Evolutionary conservation across 192 early-diverging fungal genomes (phyloP).

Genomic region (Gigaspora rosea): DNA sequence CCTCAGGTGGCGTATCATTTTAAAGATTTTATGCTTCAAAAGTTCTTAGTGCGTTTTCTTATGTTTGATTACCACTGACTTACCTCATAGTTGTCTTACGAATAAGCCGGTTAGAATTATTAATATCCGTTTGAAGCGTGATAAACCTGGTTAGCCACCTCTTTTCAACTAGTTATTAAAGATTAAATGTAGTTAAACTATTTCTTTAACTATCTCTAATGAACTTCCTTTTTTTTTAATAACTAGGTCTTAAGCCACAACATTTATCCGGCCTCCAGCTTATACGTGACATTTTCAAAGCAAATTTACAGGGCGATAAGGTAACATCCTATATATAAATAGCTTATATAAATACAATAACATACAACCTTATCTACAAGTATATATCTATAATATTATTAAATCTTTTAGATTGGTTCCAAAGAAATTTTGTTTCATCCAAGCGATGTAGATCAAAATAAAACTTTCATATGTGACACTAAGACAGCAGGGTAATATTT

Average conservation of each 20-base stretch:
- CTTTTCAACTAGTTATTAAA: no score
- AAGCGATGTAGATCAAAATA: not conserved
- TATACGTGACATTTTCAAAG: constrained; percentile 31
- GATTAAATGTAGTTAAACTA: not conserved
- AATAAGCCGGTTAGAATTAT: no score
- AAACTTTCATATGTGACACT: constrained; percentile 17
- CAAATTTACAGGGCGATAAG: constrained; percentile 31
- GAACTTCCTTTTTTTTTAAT: no score
- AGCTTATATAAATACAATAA: no score
- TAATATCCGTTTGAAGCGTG: no score
- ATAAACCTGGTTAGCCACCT: no score
- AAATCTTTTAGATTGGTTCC: not conserved
- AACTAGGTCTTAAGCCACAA: constrained; percentile 39
- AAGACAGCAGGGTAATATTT: constrained; percentile 12
- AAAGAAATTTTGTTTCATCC: constrained; percentile 18
- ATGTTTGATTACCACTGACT: not conserved
- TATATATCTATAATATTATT: not conserved
- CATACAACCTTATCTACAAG: not conserved
- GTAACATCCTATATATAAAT: not conserved
- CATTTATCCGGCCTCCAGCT: constrained; percentile 44
- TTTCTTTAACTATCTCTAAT: not conserved
- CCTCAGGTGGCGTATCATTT: not conserved
- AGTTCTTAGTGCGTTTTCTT: not conserved
- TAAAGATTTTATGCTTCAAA: not conserved
- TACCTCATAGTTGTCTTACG: no score